Evolutionary conservation across 495 filamentous ascomycete species (phyloP), one percentile per base, ranked within the genome.

Genomic region (Talaromyces ruber): DNA sequence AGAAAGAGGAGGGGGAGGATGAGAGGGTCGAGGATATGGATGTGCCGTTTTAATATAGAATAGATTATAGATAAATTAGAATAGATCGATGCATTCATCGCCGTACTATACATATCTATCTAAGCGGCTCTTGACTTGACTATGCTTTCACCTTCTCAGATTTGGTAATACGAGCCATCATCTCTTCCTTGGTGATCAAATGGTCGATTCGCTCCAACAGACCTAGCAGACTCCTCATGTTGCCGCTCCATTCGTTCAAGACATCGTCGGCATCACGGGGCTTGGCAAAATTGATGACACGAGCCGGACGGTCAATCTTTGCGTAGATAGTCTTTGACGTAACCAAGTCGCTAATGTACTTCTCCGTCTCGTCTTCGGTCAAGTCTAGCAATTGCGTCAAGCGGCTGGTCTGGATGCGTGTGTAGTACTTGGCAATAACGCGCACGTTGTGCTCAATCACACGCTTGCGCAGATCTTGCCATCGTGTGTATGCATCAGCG

Each of bases 391-490:
- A 83, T 71, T 93, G 80, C 14, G 91, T 95, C 61, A 98, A 76
- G 34, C 94, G 90, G 62, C 86, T 83, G 82, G 97, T 91, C 72
- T 87, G 85, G 72, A 98, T 96, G 64, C 94, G 91, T 7, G 95
- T 98, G 80, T 98, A 98, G 82, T 98, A 98, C 71, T 96, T 96
- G 68, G 95, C 94, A 11, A 98, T 84, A 7, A 98, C 94, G 45
- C 94, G 89, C 50, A 98, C 94, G 68, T 98, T 98, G 77, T 98
- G 94, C 78, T 98, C 94, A 69, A 98, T 98, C 60, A 98, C 94
- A 32, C 94, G 91, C 80, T 96, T 96, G 63, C 94, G 91, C 63
- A 98, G 81, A 69, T 97, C 95, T 72, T 92, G 83, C 91, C 91
- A 98, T 71, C 94, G 82, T 67, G 82, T 82, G 74, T 88, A 75